These are phyloP conservation scores for Colletotrichum sp. DNA, from an alignment of 2,329 filamentous ascomycete species.

Conservation along the genomic window DNA sequence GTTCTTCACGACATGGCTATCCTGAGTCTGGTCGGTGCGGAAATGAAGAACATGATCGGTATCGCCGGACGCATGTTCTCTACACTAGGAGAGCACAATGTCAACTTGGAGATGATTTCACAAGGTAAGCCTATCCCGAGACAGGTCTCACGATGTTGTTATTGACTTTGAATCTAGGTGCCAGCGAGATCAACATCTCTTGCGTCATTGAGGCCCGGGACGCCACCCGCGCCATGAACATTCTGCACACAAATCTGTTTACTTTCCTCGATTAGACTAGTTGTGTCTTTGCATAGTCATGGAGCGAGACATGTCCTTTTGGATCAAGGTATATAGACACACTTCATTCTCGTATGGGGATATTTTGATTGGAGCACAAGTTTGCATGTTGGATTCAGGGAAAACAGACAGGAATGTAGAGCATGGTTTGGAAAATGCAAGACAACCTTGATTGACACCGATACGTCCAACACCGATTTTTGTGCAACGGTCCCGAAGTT, in stretches of 20 bases:
- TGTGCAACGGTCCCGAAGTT: neutral
- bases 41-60: slow-evolving; percentile 98
- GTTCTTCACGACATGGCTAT: slow-evolving; percentile 94
- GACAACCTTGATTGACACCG: neutral
- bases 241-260: slow-evolving; percentile 95
- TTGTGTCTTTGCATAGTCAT: neutral
- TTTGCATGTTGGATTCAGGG: neutral
- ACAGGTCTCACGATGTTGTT: slow-evolving; percentile 54
- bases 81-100: slow-evolving; percentile 87
- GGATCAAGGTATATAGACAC: neutral
- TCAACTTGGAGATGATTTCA: slow-evolving; percentile 99
- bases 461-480: neutral
- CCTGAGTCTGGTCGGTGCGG: slow-evolving; percentile 88
- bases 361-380: neutral
- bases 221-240: slow-evolving; percentile 91
- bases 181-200: slow-evolving; percentile 98
- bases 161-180: slow-evolving; percentile 62
- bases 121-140: slow-evolving; percentile 69
- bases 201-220: slow-evolving; percentile 94
- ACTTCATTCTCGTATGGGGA: neutral
- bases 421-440: neutral
- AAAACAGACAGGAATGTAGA: neutral
- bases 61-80: slow-evolving; percentile 95
- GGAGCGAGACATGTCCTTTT: neutral
- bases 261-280: slow-evolving; percentile 79